phyloP scores from a whole-genome alignment of 2,329 filamentous ascomycete genomes.

The Chaetomiaceae sp. region DNA sequence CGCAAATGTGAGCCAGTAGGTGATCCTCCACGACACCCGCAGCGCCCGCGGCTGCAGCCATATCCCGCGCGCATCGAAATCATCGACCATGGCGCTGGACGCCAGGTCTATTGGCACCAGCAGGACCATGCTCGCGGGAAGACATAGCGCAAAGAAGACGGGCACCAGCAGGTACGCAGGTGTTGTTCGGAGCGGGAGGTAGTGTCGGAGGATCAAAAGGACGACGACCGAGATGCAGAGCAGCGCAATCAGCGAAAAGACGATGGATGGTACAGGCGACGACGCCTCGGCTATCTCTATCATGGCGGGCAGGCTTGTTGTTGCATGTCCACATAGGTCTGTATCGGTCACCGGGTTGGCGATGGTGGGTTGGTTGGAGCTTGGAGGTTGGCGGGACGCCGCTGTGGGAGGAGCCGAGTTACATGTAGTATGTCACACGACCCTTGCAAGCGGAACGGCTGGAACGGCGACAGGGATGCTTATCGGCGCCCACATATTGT shows the following conservation, averaged over 20 bases:
- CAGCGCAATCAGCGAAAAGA: slow-evolving; percentile 72
- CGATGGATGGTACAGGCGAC: slow-evolving; percentile 69
- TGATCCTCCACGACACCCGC: slow-evolving; percentile 87
- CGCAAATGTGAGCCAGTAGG: slow-evolving; percentile 95
- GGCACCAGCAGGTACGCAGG: slow-evolving; percentile 86
- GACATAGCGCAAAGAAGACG: slow-evolving; percentile 91
- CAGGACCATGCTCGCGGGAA: slow-evolving; percentile 85
- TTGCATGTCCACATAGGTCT: slow-evolving; percentile 14
- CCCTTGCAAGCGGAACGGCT: neutral
- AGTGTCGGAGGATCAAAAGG: slow-evolving; percentile 81
- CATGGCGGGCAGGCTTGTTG: slow-evolving; percentile 14
- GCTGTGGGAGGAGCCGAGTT: no score
- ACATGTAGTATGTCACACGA: slow-evolving; percentile 18
- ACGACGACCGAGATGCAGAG: slow-evolving; percentile 70
- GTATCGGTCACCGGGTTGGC: neutral
- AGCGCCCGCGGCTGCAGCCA: slow-evolving; percentile 78
- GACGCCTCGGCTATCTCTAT: slow-evolving; percentile 20
- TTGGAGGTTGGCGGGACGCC: neutral
- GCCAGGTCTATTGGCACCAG: slow-evolving; percentile 95
- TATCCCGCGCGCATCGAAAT: slow-evolving; percentile 69
- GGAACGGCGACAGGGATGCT: no score
- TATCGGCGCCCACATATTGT: no score
- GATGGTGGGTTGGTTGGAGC: neutral
- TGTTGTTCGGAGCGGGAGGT: slow-evolving; percentile 83
- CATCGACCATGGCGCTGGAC: slow-evolving; percentile 71